These are phyloP conservation scores for Lasiodiplodia sp. DNA, from an alignment of 2,329 filamentous ascomycete species.

Conservation along the genomic window DNA sequence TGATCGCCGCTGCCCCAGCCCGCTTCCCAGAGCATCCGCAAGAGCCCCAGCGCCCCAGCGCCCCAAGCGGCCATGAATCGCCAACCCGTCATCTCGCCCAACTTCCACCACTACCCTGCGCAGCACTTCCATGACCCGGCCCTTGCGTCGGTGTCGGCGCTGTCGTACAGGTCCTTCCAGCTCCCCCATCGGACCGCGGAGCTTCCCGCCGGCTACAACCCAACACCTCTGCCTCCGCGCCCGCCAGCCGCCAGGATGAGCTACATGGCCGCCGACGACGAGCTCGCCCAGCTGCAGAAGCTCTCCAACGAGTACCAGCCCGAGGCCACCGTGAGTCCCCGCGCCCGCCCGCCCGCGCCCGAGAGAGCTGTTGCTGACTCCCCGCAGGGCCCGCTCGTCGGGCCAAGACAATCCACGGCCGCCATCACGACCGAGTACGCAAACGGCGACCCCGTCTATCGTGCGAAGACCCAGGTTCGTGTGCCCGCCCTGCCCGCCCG, in stretches of 20 bases:
- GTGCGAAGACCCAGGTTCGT: constrained; percentile 85
- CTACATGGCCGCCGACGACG: constrained; percentile 55
- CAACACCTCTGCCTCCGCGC: constrained; percentile 29
- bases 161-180: constrained; percentile 47
- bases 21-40: constrained; percentile 5
- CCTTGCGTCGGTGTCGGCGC: constrained; percentile 37
- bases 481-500: constrained; percentile 2
- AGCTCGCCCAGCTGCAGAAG: constrained; percentile 68
- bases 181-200: constrained; percentile 51
- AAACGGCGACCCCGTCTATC: constrained; percentile 82
- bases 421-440: constrained; percentile 86
- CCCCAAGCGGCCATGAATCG: constrained; percentile 32
- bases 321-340: constrained; percentile 60
- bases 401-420: constrained; percentile 76
- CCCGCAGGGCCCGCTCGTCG: constrained; percentile 79
- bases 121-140: constrained; percentile 33
- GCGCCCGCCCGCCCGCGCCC: constrained; percentile 16
- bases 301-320: constrained; percentile 68
- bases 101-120: constrained; percentile 30
- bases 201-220: constrained; percentile 43
- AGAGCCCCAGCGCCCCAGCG: constrained; percentile 20
- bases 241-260: constrained; percentile 45
- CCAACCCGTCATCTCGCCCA: constrained; percentile 31
- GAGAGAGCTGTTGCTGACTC: constrained; percentile 34
- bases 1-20: constrained; percentile 23